A percentile compares a stretch with the other conserved stretches of the same genome.
These are phyloP conservation scores for Fraxinus albicans DNA, from an alignment of 305 asterid genomes.

Conservation along the genomic window DNA sequence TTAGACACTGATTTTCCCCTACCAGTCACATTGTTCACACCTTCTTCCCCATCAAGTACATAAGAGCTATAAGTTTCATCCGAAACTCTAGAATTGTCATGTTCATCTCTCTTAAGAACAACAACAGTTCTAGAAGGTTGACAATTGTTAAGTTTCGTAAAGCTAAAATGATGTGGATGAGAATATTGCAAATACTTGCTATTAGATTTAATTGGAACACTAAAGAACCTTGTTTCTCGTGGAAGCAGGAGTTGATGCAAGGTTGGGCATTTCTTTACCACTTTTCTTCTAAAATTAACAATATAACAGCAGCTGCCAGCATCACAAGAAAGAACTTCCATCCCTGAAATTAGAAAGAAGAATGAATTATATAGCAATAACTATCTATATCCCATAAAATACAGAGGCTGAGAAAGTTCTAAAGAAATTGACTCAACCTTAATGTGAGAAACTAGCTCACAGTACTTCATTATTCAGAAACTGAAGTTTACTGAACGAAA, in stretches of 20 bases:
- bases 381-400: not conserved
- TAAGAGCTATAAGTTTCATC: conserved; percentile 41
- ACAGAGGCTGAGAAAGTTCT: not conserved
- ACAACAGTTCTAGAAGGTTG: conserved; percentile 24
- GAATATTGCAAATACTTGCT: conserved; percentile 29
- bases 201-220: conserved; percentile 22
- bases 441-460: not conserved
- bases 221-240: conserved; percentile 30
- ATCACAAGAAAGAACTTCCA: conserved; percentile 64
- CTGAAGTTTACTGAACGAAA: not conserved
- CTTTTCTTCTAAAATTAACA: conserved; percentile 28
- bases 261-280: conserved; percentile 33
- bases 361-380: not conserved
- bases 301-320: conserved; percentile 33
- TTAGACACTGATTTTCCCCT: conserved; percentile 41
- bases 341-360: conserved; percentile 16
- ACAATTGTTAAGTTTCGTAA: conserved; percentile 26
- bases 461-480: not conserved
- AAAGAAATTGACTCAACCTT: not conserved
- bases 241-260: conserved; percentile 32
- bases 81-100: conserved; percentile 38
- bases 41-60: conserved; percentile 51
- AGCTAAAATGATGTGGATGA: conserved; percentile 23
- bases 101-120: conserved; percentile 40
- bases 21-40: conserved; percentile 29